These are phyloP conservation scores for Dictyostelium purpureum DNA, from an alignment of 78 protist genomes.

Conservation along the genomic window DNA sequence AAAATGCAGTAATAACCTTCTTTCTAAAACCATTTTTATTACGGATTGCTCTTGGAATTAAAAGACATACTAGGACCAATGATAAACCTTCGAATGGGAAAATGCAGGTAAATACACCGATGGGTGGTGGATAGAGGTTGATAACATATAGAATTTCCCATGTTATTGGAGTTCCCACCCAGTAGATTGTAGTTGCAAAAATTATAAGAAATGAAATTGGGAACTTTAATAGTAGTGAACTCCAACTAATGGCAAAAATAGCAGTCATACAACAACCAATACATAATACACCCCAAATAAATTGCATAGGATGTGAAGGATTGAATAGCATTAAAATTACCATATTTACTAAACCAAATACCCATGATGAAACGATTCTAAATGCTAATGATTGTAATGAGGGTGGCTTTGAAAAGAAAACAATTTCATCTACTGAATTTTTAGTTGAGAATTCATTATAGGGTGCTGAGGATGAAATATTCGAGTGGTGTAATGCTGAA, in stretches of 20 bases:
- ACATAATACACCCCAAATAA: constrained; percentile 65
- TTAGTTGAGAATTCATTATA: constrained; percentile 52
- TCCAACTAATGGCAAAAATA: constrained; percentile 56
- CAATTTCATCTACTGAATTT: constrained; percentile 35
- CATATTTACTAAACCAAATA: constrained; percentile 40
- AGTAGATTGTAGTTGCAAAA: constrained; percentile 39
- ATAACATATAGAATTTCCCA: constrained; percentile 34
- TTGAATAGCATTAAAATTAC: constrained; percentile 50
- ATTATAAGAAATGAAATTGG: constrained; percentile 36
- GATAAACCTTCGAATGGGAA: constrained; percentile 74
- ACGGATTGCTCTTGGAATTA: constrained; percentile 26
- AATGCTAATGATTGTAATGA: not conserved
- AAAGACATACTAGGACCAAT: constrained; percentile 26
- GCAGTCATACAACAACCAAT: constrained; percentile 73
- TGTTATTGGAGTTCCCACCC: constrained; percentile 72
- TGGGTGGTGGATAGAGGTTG: constrained; percentile 63
- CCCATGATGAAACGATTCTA: constrained; percentile 29
- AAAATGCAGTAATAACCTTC: constrained; percentile 47
- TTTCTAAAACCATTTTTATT: not conserved
- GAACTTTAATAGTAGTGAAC: constrained; percentile 23
- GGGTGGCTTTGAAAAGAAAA: constrained; percentile 20
- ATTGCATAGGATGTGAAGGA: constrained; percentile 56
- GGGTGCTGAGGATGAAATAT: constrained; percentile 46
- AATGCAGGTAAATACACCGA: constrained; percentile 68
- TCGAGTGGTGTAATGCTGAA: constrained; percentile 33